Percentiles rank a stretch among this genome's conserved stretches.
Conservation (phyloP, 2,329 filamentous ascomycete genomes). For the Fusarium sp. region DNA sequence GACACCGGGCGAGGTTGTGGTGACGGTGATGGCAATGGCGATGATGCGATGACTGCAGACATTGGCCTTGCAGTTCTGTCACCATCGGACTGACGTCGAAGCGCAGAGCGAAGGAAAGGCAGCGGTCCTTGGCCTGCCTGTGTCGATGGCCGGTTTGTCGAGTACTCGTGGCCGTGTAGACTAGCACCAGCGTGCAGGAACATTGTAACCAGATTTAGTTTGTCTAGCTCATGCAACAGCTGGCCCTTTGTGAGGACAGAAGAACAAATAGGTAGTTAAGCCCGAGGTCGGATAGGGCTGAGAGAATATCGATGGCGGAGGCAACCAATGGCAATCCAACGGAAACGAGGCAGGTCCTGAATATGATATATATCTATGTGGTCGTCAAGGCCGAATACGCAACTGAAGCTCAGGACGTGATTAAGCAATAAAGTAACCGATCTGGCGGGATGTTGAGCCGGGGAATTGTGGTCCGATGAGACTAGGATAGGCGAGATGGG, state of each 20-base stretch:
- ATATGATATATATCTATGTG: constrained; percentile 35
- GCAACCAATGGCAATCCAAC: constrained; percentile 1
- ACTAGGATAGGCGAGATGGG: constrained; percentile 43
- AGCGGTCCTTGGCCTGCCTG: constrained; percentile 51
- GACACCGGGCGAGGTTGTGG: constrained; percentile 39
- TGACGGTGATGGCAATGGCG: neutral
- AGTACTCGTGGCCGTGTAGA: constrained; percentile 70
- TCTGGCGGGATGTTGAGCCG: constrained; percentile 40
- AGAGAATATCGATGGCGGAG: neutral
- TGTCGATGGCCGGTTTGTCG: constrained; percentile 51
- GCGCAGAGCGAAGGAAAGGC: constrained; percentile 57
- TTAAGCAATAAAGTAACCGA: constrained; percentile 38
- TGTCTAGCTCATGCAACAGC: constrained; percentile 37
- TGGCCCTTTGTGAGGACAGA: constrained; percentile 1
- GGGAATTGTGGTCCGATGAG: constrained; percentile 43
- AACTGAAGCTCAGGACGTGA: constrained; percentile 21
- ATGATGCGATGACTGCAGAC: constrained; percentile 23
- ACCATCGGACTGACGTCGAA: constrained; percentile 51
- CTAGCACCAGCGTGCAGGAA: constrained; percentile 69
- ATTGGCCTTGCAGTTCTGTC: constrained; percentile 38
- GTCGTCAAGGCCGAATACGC: constrained; percentile 37
- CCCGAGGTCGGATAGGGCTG: neutral
- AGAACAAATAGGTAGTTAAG: neutral
- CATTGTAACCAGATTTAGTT: constrained; percentile 54
- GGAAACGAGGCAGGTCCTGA: constrained; percentile 18